These are phyloP conservation scores for Quercus suber DNA, from an alignment of 306 rosid species.

Conservation along the genomic window DNA sequence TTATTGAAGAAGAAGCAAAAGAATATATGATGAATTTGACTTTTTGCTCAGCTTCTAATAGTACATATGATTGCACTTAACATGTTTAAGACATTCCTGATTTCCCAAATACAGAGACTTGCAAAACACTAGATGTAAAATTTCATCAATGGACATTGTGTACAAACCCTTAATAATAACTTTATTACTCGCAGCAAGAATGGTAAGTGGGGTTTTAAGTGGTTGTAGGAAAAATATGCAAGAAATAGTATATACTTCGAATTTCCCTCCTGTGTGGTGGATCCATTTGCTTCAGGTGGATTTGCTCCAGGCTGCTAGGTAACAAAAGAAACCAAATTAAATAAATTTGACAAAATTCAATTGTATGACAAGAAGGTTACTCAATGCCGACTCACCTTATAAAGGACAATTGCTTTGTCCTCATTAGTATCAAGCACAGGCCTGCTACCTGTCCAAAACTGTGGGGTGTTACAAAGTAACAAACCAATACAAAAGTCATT, in stretches of 20 bases:
- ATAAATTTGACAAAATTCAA: background rate
- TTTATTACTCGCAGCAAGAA: slow-evolving; percentile 8
- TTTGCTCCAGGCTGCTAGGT: slow-evolving; percentile 65
- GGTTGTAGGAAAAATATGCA: background rate
- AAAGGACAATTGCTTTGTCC: slow-evolving; percentile 90
- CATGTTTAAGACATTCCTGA: slow-evolving; percentile 7
- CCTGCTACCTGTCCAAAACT: slow-evolving; percentile 53
- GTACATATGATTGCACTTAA: background rate
- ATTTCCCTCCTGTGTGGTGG: slow-evolving; percentile 57
- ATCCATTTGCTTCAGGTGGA: slow-evolving; percentile 67
- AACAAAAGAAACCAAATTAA: slow-evolving; percentile 26
- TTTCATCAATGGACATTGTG: background rate
- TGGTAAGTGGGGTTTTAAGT: background rate
- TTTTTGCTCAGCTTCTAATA: slow-evolving; percentile 1
- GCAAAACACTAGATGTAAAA: slow-evolving; percentile 8
- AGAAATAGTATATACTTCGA: slow-evolving; percentile 60
- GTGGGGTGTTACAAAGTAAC: slow-evolving; percentile 14
- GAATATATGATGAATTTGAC: background rate
- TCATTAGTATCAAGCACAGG: slow-evolving; percentile 55
- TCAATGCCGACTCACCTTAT: slow-evolving; percentile 52
- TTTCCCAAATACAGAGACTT: background rate
- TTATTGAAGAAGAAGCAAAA: background rate
- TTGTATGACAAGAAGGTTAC: slow-evolving; percentile 6
- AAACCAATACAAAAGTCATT: slow-evolving; percentile 20
- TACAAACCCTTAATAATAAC: background rate